These are phyloP conservation scores for Chaetoceros muelleri DNA, from an alignment of 108 stramenopile species.

Conservation along the genomic window DNA sequence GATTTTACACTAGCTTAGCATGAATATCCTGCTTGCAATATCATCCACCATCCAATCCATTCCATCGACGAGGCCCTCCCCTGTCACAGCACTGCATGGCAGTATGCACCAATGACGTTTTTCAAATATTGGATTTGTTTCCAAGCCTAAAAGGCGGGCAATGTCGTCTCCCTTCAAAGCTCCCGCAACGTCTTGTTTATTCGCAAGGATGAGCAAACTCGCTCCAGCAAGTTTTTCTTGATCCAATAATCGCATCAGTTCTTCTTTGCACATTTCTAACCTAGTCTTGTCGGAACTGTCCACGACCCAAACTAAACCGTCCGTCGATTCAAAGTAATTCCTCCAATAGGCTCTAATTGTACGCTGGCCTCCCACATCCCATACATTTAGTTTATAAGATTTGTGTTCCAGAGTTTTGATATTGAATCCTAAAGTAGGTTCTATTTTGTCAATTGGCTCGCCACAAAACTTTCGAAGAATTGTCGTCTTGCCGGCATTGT, in stretches of 20 bases:
- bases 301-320: conserved; percentile 98
- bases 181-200: conserved; percentile 95
- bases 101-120: conserved; percentile 86
- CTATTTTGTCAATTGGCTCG: conserved; percentile 87
- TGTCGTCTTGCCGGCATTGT: conserved; percentile 95
- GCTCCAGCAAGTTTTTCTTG: conserved; percentile 99
- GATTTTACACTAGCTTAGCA: conserved; percentile 37
- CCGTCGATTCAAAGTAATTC: conserved; percentile 98
- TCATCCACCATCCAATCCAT: conserved; percentile 97
- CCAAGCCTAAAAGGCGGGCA: conserved; percentile 60
- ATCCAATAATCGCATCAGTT: conserved; percentile 68
- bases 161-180: conserved; percentile 77
- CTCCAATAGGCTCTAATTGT: conserved; percentile 99
- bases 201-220: conserved; percentile 91
- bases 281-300: conserved; percentile 83
- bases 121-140: conserved; percentile 31
- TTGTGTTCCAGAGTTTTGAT: conserved; percentile 92
- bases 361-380: conserved; percentile 99
- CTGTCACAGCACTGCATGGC: conserved; percentile 91
- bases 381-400: conserved; percentile 66
- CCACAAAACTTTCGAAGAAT: conserved; percentile 88
- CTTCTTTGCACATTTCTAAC: conserved; percentile 76
- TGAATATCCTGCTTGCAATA: conserved; percentile 88
- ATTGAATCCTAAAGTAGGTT: conserved; percentile 96
- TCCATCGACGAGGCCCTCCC: conserved; percentile 83